These are phyloP conservation scores for Phytophthora ramorum DNA, from an alignment of 352 stramenopile species.

Conservation along the genomic window DNA sequence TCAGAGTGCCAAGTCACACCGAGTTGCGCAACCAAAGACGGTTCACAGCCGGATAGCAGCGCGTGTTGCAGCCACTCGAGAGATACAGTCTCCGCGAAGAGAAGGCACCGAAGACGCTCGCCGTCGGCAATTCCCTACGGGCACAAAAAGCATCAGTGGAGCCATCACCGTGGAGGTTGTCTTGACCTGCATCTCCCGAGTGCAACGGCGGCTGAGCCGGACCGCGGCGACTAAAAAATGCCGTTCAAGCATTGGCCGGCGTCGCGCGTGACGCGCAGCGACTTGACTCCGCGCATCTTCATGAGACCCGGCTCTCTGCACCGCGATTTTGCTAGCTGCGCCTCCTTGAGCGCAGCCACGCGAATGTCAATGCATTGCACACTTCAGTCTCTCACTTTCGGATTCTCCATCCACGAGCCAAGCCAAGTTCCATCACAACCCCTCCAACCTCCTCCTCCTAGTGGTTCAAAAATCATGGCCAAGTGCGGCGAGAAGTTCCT, in stretches of 20 bases:
- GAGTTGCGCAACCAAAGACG: neutral
- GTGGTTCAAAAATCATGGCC: conserved; percentile 28
- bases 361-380: neutral
- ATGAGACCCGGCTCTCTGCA: conserved; percentile 12
- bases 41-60: neutral
- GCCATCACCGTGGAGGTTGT: neutral
- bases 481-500: conserved; percentile 38
- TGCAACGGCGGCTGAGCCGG: conserved; percentile 8
- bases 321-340: conserved; percentile 29
- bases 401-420: conserved; percentile 22
- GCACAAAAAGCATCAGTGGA: neutral
- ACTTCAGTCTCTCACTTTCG: conserved; percentile 23
- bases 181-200: neutral
- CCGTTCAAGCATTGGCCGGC: conserved; percentile 18
- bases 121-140: neutral
- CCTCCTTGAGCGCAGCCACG: conserved; percentile 1
- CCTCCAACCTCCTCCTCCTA: neutral
- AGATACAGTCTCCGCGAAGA: conserved; percentile 12
- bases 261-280: conserved; percentile 18
- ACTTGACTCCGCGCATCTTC: conserved; percentile 23
- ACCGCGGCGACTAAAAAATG: conserved; percentile 15
- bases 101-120: neutral
- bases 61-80: neutral
- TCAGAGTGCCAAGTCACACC: neutral
- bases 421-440: conserved; percentile 9